phyloP scores from a whole-genome alignment of 306 rosid species.

The Alnus rubra region DNA sequence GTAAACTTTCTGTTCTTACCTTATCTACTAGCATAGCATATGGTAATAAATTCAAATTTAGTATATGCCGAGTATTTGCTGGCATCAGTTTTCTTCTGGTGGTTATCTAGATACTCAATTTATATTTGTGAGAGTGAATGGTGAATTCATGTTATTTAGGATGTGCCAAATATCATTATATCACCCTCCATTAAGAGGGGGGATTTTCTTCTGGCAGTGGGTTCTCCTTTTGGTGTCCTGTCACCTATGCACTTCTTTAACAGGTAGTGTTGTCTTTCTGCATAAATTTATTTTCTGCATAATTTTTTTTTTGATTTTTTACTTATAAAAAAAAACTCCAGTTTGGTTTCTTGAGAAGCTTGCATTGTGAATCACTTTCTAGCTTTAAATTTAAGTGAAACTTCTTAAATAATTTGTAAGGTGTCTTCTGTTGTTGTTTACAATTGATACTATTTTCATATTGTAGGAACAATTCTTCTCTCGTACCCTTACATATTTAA shows the following conservation, averaged over 20 bases:
- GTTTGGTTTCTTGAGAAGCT: conserved; percentile 1
- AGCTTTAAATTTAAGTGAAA: neutral
- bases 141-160: conserved; percentile 46
- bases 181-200: conserved; percentile 72
- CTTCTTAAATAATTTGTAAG: neutral
- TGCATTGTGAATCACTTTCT: conserved; percentile 1
- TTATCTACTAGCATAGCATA: conserved; percentile 14
- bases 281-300: neutral
- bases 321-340: neutral
- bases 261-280: conserved; percentile 50
- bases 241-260: conserved; percentile 91
- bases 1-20: conserved; percentile 21
- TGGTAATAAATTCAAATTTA: conserved; percentile 4
- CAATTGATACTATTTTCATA: neutral
- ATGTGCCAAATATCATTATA: conserved; percentile 42
- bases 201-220: conserved; percentile 77
- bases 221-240: conserved; percentile 94
- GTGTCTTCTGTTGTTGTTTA: neutral
- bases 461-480: too few species aligned
- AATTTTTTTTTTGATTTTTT: too few species aligned
- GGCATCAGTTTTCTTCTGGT: conserved; percentile 22
- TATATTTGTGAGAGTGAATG: conserved; percentile 30
- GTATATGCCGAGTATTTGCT: conserved; percentile 13
- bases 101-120: conserved; percentile 2
- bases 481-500: neutral